Base-by-base conservation (phyloP, 306 rosid genomes). In the Geum urbanum region DNA sequence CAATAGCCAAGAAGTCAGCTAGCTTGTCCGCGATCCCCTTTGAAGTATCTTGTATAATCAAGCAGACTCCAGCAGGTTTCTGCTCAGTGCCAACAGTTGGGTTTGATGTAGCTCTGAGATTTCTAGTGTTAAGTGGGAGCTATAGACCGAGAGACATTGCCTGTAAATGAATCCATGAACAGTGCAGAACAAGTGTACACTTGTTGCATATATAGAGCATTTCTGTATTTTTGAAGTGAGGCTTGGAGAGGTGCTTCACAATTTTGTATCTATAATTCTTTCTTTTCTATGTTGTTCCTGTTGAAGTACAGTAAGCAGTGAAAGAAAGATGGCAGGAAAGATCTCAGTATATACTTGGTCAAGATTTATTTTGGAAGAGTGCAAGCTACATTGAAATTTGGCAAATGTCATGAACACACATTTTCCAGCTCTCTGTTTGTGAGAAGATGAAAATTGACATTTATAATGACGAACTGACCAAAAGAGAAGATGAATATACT, bases 241-340 rank as follows among this genome's bases (percentile, higher is more conserved):
- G 63, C 48, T 47, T 11, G 8, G 9, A 4, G 6, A 55, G 52
- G n/a, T 7, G 67, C 54, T 64, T 77, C 80, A 7, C 46, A 75
- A 20, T 75, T 74, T 75, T 75, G 83, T 44, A 32, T 44, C 27
- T 56, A 48, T 62, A 50, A 41, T n/a, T 53, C 22, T 52, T 47
- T 45, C 63, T 39, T 48, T 19, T 75, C 13, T 22, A 8, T 11
- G 37, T 45, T 8, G 2, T 19, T 49, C 53, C 8, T 66, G 50
- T 41, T 19, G 22, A 63, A n/a, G 41, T 66, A 1, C 20, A 16
- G 7, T 24, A 32, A 32, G 47, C 12, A 9, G 48, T 60, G 19
- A 9, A 39, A 59, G 39, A 37, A 51, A 49, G 53, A 51, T 43
- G 20, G 27, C 5, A 72, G 35, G 35, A 9, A 46, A 19, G 14